Conservation (phyloP, 176 grass and related monocot species). For the Leersia perrieri region DNA sequence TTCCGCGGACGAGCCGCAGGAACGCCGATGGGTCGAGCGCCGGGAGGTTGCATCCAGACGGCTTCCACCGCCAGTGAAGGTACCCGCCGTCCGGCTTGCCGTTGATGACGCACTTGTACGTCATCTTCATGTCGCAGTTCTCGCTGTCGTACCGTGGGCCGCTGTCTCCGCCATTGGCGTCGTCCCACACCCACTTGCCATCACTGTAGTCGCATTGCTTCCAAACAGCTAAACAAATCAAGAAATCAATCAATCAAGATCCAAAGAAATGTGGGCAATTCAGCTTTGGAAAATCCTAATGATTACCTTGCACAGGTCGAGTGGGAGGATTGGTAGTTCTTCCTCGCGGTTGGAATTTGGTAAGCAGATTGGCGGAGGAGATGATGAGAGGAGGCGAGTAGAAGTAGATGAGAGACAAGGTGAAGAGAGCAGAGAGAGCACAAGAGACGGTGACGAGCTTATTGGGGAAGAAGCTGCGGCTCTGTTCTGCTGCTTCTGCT, state of each 20-base stretch:
- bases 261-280: not conserved
- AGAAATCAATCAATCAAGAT: not conserved
- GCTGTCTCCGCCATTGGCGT: not conserved
- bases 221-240: not conserved
- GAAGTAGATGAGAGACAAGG: slow-evolving; percentile 10
- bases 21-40: slow-evolving; percentile 23
- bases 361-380: not conserved
- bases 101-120: slow-evolving; percentile 27
- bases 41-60: slow-evolving; percentile 24
- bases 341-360: not conserved
- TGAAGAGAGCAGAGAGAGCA: not conserved
- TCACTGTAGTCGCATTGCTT: slow-evolving; percentile 36
- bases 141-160: slow-evolving; percentile 24
- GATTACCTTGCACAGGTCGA: not conserved
- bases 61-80: slow-evolving; percentile 47
- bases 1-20: slow-evolving; percentile 17
- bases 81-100: slow-evolving; percentile 35
- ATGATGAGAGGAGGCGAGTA: not conserved
- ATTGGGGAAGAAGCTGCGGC: not conserved
- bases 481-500: not conserved
- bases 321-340: not conserved
- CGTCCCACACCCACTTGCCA: slow-evolving; percentile 32
- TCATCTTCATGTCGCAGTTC: slow-evolving; percentile 29
- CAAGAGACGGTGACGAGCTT: not conserved
- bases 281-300: not conserved